Percentiles rank a stretch among this genome's conserved stretches.
These are phyloP conservation scores for Xylaria digitata DNA, from an alignment of 2,329 filamentous ascomycete species.

Conservation along the genomic window DNA sequence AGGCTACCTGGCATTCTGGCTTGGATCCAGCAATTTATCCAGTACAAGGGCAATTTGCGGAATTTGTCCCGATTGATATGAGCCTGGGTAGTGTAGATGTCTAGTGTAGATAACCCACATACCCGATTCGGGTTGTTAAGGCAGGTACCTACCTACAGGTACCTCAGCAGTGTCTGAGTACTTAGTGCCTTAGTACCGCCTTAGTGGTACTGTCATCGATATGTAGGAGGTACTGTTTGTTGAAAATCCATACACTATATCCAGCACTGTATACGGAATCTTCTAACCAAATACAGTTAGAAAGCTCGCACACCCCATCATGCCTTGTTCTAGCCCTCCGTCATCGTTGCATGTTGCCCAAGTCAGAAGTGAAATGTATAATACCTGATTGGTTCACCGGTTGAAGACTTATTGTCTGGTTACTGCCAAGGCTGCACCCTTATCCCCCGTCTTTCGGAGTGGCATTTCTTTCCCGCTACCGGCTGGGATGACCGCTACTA, in stretches of 20 bases:
- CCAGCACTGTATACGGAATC: neutral
- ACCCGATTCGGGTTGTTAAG: constrained; percentile 24
- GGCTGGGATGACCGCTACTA: constrained; percentile 33
- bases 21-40: constrained; percentile 36
- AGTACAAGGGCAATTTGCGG: constrained; percentile 43
- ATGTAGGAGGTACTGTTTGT: neutral
- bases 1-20: constrained; percentile 45
- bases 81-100: neutral
- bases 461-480: constrained; percentile 22
- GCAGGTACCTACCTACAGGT: too few relatives aligned
- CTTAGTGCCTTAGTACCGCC: too few relatives aligned
- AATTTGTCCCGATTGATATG: constrained; percentile 44
- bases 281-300: constrained; percentile 19
- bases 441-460: constrained; percentile 35
- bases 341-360: constrained; percentile 23
- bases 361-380: constrained; percentile 32
- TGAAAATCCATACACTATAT: neutral
- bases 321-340: constrained; percentile 25
- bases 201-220: too few relatives aligned
- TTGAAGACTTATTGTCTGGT: constrained; percentile 41
- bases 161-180: too few relatives aligned
- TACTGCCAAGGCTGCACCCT: constrained; percentile 43
- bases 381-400: constrained; percentile 42
- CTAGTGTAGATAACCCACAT: constrained; percentile 10
- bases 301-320: neutral